Conservation (phyloP, 202 grass and related monocot species). For the Bolboschoenoplectus hybrid region DNA sequence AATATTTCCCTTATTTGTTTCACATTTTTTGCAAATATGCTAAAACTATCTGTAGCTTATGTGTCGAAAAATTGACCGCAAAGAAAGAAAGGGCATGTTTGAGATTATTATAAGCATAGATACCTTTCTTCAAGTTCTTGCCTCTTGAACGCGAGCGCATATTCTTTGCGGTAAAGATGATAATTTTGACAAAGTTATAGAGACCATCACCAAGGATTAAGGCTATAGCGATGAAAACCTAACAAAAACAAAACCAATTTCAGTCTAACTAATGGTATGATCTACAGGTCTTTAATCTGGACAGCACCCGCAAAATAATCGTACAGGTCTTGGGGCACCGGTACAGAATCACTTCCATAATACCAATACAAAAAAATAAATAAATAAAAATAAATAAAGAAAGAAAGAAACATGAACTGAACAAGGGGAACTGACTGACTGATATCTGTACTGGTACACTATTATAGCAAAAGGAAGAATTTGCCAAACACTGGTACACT, state of each 20-base stretch:
- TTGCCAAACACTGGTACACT: neutral
- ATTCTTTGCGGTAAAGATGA: slow-evolving; percentile 58
- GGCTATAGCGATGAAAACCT: slow-evolving; percentile 95
- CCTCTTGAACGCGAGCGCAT: slow-evolving; percentile 53
- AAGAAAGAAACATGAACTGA: neutral
- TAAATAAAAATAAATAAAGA: neutral
- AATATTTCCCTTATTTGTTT: slow-evolving; percentile 13
- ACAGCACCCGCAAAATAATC: neutral
- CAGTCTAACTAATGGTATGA: slow-evolving; percentile 21
- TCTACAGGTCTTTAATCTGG: neutral
- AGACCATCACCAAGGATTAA: slow-evolving; percentile 91
- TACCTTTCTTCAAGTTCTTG: slow-evolving; percentile 42
- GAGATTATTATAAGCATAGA: neutral
- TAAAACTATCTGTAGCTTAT: neutral
- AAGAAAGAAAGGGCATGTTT: neutral
- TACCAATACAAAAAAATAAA: neutral
- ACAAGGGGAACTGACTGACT: neutral
- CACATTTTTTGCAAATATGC: neutral
- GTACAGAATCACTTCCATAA: neutral
- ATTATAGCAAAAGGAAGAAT: neutral
- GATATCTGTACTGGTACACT: neutral
- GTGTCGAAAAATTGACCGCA: neutral
- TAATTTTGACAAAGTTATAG: slow-evolving; percentile 88
- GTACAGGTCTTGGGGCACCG: neutral
- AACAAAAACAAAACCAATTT: slow-evolving; percentile 34